Percentiles rank a stretch among this genome's conserved stretches.
These are phyloP conservation scores for Curvularia sp. DNA, from an alignment of 2,329 filamentous ascomycete genomes.

Conservation along the genomic window DNA sequence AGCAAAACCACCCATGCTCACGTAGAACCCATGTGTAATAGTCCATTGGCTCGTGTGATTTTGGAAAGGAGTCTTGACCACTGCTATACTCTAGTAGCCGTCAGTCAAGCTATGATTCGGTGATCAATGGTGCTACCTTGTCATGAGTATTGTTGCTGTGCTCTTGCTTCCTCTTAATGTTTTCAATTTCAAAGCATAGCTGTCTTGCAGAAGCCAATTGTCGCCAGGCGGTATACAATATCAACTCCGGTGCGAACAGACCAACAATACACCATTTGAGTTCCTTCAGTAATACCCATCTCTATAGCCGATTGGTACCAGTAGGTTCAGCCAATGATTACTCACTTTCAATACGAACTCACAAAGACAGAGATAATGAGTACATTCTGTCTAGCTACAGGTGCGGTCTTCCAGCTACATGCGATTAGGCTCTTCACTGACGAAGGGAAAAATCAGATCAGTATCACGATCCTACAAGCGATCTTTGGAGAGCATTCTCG, in stretches of 20 bases:
- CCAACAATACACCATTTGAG: conserved; percentile 22
- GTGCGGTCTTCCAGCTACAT: not conserved
- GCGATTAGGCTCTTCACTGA: not conserved
- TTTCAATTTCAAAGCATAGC: conserved; percentile 13
- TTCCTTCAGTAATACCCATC: conserved; percentile 4
- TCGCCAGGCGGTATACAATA: conserved; percentile 21
- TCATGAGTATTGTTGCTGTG: not conserved
- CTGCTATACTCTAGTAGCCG: not conserved
- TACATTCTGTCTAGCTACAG: conserved; percentile 5
- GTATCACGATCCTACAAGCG: not conserved
- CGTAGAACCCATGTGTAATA: conserved; percentile 22
- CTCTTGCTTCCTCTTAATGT: not conserved
- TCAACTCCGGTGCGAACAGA: conserved; percentile 26
- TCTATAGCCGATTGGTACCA: conserved; percentile 1
- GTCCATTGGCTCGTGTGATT: conserved; percentile 20
- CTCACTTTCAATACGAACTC: not conserved
- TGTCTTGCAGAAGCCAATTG: conserved; percentile 18
- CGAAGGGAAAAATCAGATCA: not conserved
- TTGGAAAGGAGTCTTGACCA: not conserved
- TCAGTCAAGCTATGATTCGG: not conserved
- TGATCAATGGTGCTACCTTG: not conserved
- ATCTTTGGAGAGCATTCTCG: not conserved
- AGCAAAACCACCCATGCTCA: conserved; percentile 27
- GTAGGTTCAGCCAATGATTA: not conserved
- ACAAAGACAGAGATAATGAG: conserved; percentile 2